phyloP scores from a whole-genome alignment of 108 stramenopile genomes.

The Nitzschia putrida region DNA sequence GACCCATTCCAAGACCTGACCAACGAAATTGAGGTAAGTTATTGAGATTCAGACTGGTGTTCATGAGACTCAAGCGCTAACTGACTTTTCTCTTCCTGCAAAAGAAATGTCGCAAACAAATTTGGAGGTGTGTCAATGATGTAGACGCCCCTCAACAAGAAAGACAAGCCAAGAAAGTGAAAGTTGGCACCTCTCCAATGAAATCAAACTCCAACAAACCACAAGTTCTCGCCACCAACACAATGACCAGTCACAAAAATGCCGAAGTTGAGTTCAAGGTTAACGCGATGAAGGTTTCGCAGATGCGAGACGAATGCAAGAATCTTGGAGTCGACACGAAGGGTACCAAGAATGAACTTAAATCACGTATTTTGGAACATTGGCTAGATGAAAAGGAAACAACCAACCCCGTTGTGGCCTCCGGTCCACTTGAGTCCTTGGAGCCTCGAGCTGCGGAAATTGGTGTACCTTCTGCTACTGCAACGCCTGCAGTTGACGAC shows the following conservation, averaged over 20 bases:
- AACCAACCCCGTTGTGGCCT: background rate
- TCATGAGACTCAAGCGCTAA: background rate
- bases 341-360: conserved; percentile 56
- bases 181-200: background rate
- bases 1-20: conserved; percentile 25
- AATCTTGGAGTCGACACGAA: conserved; percentile 35
- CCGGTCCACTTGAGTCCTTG: background rate
- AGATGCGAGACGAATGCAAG: conserved; percentile 49
- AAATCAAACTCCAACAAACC: background rate
- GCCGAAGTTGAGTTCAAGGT: conserved; percentile 35
- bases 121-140: conserved; percentile 31
- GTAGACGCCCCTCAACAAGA: background rate
- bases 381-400: conserved; percentile 22
- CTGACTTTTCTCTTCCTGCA: background rate
- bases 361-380: conserved; percentile 32
- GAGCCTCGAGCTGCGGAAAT: background rate
- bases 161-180: conserved; percentile 22
- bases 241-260: background rate
- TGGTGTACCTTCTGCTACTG: background rate
- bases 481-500: background rate
- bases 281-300: conserved; percentile 47
- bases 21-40: conserved; percentile 35
- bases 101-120: conserved; percentile 29
- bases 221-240: background rate
- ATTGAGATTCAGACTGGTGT: background rate